phyloP scores from a whole-genome alignment of 2,329 filamentous ascomycete species.

The Penicillium paneum region DNA sequence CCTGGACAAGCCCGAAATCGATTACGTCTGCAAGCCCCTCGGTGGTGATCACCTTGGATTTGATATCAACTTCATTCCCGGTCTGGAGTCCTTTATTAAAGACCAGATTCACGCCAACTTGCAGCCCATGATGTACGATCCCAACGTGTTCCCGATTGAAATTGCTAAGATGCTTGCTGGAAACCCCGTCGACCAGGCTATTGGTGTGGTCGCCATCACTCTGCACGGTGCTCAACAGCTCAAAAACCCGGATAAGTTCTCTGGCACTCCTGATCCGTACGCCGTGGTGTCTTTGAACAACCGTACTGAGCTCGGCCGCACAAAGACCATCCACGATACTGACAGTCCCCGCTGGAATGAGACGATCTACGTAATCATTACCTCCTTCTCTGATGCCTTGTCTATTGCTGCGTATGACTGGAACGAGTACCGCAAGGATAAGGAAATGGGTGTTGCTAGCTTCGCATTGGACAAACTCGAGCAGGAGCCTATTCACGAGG shows the following conservation, averaged over 20 bases:
- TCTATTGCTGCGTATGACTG: slow-evolving; percentile 85
- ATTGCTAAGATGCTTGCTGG: slow-evolving; percentile 97
- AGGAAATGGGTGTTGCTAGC: slow-evolving; percentile 82
- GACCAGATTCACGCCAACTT: slow-evolving; percentile 95
- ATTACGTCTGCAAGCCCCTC: slow-evolving; percentile 96
- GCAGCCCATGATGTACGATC: slow-evolving; percentile 95
- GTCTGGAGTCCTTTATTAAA: slow-evolving; percentile 86
- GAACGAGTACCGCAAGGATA: slow-evolving; percentile 95
- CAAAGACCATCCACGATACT: slow-evolving; percentile 82
- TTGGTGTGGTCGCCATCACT: slow-evolving; percentile 88
- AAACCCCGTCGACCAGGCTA: slow-evolving; percentile 88
- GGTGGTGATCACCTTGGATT: slow-evolving; percentile 95
- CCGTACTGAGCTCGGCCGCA: slow-evolving; percentile 75
- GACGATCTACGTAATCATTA: slow-evolving; percentile 92
- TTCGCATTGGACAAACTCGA: slow-evolving; percentile 83
- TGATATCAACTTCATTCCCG: slow-evolving; percentile 98
- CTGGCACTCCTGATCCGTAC: slow-evolving; percentile 88
- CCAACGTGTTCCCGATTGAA: slow-evolving; percentile 97
- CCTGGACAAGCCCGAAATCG: slow-evolving; percentile 80
- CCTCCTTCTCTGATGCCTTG: slow-evolving; percentile 81
- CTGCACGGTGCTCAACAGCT: slow-evolving; percentile 87
- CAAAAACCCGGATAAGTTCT: slow-evolving; percentile 93
- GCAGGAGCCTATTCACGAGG: slow-evolving; percentile 72
- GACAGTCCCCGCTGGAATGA: slow-evolving; percentile 92
- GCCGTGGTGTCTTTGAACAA: slow-evolving; percentile 79